These are phyloP conservation scores for Fagopyrum tataricum DNA, from an alignment of 148 eudicot genomes.

Conservation along the genomic window DNA sequence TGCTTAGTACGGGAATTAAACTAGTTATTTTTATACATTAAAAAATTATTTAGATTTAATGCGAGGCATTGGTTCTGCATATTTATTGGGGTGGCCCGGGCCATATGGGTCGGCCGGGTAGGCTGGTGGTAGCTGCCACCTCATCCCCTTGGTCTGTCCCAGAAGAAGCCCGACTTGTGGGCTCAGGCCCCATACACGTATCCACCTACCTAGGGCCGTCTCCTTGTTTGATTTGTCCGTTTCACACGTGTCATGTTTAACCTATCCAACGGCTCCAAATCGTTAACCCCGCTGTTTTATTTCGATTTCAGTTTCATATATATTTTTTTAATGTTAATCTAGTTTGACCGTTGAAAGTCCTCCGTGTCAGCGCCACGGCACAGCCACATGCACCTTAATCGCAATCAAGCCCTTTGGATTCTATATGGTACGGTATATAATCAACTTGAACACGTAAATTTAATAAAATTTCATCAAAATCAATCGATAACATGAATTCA, in stretches of 20 bases:
- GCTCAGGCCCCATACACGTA: background rate
- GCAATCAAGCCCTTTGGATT: background rate
- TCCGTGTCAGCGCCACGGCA: background rate
- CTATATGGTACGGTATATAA: too few species aligned
- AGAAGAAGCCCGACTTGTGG: background rate
- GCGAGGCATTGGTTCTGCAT: too few species aligned
- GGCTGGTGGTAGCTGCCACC: conserved; percentile 4
- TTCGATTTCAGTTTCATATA: too few species aligned
- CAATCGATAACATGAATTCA: too few species aligned
- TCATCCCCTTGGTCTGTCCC: background rate
- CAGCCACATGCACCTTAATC: background rate
- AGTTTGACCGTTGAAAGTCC: background rate
- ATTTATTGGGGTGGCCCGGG: too few species aligned
- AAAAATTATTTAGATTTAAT: too few species aligned
- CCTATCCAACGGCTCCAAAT: background rate
- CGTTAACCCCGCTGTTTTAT: background rate
- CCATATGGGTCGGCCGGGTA: background rate
- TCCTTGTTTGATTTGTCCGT: background rate
- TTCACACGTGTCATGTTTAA: background rate
- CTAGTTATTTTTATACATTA: too few species aligned
- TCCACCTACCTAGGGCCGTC: background rate
- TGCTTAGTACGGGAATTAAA: too few species aligned
- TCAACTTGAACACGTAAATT: too few species aligned
- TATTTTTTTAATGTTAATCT: too few species aligned
- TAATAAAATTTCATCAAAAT: too few species aligned